Conservation (phyloP, 1,284 basidiomycete genomes). For the Phellopilus nigrolimitatus region DNA sequence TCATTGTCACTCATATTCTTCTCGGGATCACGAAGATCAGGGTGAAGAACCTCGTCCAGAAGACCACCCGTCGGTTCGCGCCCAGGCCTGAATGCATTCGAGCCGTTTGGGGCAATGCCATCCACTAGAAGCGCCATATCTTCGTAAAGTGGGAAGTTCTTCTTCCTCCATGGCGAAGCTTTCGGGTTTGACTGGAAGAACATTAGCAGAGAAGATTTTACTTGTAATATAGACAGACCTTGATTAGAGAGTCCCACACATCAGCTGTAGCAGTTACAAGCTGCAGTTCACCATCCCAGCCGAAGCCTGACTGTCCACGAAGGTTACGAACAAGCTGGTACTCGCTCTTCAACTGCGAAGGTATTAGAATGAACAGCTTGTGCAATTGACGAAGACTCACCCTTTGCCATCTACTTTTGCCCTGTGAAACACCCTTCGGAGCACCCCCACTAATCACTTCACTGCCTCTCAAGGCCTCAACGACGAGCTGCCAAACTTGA, state of each 20-base stretch:
- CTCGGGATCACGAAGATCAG: too few relatives aligned
- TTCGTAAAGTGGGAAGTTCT: slow-evolving; percentile 30
- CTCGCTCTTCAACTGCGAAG: slow-evolving; percentile 29
- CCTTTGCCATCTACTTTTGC: background rate
- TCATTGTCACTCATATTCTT: too few relatives aligned
- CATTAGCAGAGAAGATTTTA: slow-evolving; percentile 3
- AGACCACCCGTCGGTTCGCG: too few relatives aligned
- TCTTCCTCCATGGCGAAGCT: slow-evolving; percentile 25
- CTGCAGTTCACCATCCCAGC: slow-evolving; percentile 29
- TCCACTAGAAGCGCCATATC: slow-evolving; percentile 26
- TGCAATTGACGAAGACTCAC: background rate
- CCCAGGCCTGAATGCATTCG: slow-evolving; percentile 23
- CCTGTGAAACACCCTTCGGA: background rate
- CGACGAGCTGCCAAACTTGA: background rate
- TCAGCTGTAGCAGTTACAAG: slow-evolving; percentile 27
- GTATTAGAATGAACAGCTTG: background rate
- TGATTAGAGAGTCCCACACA: slow-evolving; percentile 28
- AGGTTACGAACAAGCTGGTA: slow-evolving; percentile 26
- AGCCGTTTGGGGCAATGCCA: slow-evolving; percentile 28
- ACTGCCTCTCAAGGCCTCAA: background rate
- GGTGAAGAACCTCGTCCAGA: too few relatives aligned
- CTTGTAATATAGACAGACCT: slow-evolving; percentile 19
- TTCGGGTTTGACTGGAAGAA: slow-evolving; percentile 25
- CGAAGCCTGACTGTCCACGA: slow-evolving; percentile 29
- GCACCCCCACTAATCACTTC: background rate